Evolutionary conservation across 352 stramenopile genomes (phyloP), one percentile per base, ranked within the genome.

Genomic region (Elongisporangium prolatum): DNA sequence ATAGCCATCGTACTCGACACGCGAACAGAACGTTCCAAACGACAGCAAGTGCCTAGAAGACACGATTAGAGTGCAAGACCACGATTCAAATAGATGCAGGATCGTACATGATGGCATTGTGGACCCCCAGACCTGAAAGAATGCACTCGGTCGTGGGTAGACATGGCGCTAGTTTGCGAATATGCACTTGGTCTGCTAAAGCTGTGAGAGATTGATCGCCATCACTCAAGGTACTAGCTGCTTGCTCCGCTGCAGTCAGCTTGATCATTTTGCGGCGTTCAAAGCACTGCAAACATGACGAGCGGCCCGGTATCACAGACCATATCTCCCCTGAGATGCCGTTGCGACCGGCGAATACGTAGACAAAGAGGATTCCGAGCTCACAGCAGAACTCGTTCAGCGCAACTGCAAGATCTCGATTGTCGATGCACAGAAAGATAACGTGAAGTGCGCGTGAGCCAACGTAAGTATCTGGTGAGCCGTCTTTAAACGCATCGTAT

Each of bases 331-430:
- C 73, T 6, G 71, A 74, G 47, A 81, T 70, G 17, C 73, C 73
- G 54, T 83, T 60, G 17, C 11, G 21, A 4, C 71, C 68, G 20
- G 68, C 62, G 14, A 56, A 60, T 4, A 65, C 59, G 17, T 71
- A 65, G 21, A 80, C 64, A n/a, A 86, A 62, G 20, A 69, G 57
- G 16, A 80, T 37, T 14, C 60, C 61, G 9, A 67, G 55, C 47
- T 73, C 59, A 28, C 74, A 78, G 54, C 71, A 77, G 16, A 83
- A 56, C 14, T 83, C 73, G 49, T 86, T 86, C 24, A 86, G 52
- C 20, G 56, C 54, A 21, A 64, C 59, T 21, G 66, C 67, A n/a
- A 86, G 37, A 10, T 71, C 57, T 11, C 55, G 38, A 50, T 67
- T 54, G 1, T 56, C 18, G 9, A 64, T 57, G 18, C 67, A 79